Conservation (phyloP, 192 early-diverging fungal genomes). For the Linnemannia zychae region DNA sequence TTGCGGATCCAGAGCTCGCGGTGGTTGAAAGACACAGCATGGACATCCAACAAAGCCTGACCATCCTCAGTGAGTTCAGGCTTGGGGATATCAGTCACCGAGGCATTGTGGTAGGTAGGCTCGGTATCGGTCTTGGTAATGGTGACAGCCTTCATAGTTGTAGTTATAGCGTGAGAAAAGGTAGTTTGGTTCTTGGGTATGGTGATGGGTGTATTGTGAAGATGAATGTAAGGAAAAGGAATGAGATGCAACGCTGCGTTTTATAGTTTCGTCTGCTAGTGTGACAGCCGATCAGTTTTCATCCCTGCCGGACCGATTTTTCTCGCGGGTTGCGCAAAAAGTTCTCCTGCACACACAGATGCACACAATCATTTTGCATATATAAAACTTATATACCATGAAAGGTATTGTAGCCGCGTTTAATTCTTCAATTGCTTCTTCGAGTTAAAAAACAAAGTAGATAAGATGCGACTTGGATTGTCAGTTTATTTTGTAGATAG, state of each 20-base stretch:
- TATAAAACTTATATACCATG: too few relatives aligned
- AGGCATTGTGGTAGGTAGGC: conserved; percentile 35
- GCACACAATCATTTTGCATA: neutral
- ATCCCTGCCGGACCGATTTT: neutral
- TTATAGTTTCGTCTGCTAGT: neutral
- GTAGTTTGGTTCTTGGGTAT: neutral
- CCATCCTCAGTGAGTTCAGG: conserved; percentile 14
- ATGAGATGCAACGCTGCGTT: neutral
- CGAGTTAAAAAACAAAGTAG: neutral
- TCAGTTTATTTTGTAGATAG: conserved; percentile 1
- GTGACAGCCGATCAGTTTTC: conserved; percentile 10
- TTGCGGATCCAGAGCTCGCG: conserved; percentile 59
- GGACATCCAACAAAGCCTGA: conserved; percentile 35
- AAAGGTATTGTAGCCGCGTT: too few relatives aligned
- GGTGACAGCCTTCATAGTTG: conserved; percentile 39
- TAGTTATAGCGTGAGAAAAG: neutral
- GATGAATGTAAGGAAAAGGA: conserved; percentile 2
- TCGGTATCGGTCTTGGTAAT: conserved; percentile 24
- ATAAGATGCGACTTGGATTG: conserved; percentile 1
- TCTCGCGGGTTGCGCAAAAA: neutral
- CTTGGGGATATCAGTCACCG: conserved; percentile 27
- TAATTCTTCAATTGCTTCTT: neutral
- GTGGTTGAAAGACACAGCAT: conserved; percentile 48
- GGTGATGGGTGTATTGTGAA: neutral
- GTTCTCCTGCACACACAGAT: neutral